Evolutionary conservation across 306 rosid genomes (phyloP).

Genomic region (Lathyrus oleraceus): DNA sequence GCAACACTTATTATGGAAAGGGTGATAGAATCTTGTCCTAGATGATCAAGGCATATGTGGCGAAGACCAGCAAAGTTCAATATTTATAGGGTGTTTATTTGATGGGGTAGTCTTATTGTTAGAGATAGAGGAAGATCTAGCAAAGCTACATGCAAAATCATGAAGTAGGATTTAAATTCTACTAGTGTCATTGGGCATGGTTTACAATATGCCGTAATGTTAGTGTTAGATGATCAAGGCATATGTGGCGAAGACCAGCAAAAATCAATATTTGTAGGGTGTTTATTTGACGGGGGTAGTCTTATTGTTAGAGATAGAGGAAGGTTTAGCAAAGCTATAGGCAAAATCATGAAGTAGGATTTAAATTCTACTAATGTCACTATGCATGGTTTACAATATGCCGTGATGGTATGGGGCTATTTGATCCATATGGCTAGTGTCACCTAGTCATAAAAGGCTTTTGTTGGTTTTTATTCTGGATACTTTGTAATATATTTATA

Average conservation of each 20-base stretch:
- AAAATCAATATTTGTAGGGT: background rate
- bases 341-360: background rate
- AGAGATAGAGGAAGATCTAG: background rate
- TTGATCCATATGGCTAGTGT: slow-evolving; percentile 1
- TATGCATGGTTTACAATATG: slow-evolving; percentile 1
- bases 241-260: background rate
- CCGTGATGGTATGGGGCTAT: background rate
- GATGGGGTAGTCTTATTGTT: slow-evolving; percentile 1
- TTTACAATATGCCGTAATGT: background rate
- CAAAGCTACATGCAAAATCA: background rate
- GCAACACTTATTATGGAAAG: background rate
- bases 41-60: slow-evolving; percentile 7
- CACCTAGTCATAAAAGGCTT: background rate
- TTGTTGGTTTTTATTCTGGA: slow-evolving; percentile 9
- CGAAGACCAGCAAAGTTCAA: background rate
- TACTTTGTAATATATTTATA: slow-evolving; percentile 14
- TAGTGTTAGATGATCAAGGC: slow-evolving; percentile 1
- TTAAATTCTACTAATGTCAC: background rate
- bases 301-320: background rate
- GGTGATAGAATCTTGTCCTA: slow-evolving; percentile 2
- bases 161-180: background rate
- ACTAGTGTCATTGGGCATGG: background rate
- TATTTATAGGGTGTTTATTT: background rate
- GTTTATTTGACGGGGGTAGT: background rate
- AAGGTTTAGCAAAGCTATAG: background rate